These are phyloP conservation scores for Lodderomyces beijingensis DNA, from an alignment of 1,139 yeast species.

Conservation along the genomic window DNA sequence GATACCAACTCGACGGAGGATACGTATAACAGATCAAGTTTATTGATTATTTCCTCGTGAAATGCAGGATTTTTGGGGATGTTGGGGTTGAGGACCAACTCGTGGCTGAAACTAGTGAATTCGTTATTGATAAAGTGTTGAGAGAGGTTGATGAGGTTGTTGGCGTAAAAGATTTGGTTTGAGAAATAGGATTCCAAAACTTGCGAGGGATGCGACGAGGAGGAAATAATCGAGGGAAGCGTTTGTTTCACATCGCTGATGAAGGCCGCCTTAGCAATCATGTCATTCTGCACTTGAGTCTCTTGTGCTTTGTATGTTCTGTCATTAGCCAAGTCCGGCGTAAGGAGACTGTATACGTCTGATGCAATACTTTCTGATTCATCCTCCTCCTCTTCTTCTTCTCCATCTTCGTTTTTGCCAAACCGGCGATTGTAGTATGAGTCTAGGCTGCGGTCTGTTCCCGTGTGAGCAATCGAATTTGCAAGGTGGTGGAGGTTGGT, in stretches of 20 bases:
- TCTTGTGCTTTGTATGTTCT: slow-evolving; percentile 1
- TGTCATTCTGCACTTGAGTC: slow-evolving; percentile 1
- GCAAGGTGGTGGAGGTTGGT: slow-evolving; percentile 3
- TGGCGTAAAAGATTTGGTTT: slow-evolving; percentile 18
- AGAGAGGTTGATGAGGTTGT: slow-evolving; percentile 14
- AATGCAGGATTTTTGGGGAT: slow-evolving; percentile 3
- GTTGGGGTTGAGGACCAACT: slow-evolving; percentile 11
- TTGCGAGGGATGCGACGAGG: slow-evolving; percentile 4
- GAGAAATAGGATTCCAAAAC: slow-evolving; percentile 12
- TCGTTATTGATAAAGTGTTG: slow-evolving; percentile 13
- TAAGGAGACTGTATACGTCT: slow-evolving; percentile 8
- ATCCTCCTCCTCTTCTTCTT: slow-evolving; percentile 9
- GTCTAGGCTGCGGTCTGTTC: too few relatives aligned
- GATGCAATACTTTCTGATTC: slow-evolving; percentile 11
- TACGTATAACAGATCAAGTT: slow-evolving; percentile 9
- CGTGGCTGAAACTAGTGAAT: slow-evolving; percentile 10
- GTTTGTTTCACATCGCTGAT: slow-evolving; percentile 6
- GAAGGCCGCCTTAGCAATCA: slow-evolving; percentile 3
- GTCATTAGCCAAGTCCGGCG: slow-evolving; percentile 5
- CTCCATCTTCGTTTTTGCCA: not conserved
- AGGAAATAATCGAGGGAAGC: slow-evolving; percentile 5
- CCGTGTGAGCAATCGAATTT: too few relatives aligned
- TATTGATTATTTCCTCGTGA: slow-evolving; percentile 7
- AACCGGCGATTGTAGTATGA: too few relatives aligned
- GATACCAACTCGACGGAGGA: slow-evolving; percentile 9